A percentile compares a stretch with the other conserved stretches of the same genome.
Evolutionary conservation across 805 yeast genomes (phyloP).

Genomic region (Jamesozyma gamospora): DNA sequence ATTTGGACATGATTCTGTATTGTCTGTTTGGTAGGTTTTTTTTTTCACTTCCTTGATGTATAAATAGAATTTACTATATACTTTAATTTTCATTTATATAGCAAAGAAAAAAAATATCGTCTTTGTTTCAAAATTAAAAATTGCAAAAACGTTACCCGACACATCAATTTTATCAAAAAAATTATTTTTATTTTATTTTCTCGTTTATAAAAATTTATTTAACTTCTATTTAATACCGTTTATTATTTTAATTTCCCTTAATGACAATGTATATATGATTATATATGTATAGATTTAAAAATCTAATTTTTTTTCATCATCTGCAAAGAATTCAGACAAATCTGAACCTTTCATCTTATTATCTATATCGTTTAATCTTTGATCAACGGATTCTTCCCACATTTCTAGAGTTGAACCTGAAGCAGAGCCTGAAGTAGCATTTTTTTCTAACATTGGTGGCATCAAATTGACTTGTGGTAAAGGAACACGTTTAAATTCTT

Average conservation of each 20-base stretch:
- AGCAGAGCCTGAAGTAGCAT: slow-evolving; percentile 26
- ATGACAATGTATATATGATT: neutral
- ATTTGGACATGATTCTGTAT: slow-evolving; percentile 29
- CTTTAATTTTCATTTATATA: too few relatives aligned
- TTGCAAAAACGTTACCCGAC: too few relatives aligned
- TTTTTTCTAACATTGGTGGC: slow-evolving; percentile 30
- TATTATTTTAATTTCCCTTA: too few relatives aligned
- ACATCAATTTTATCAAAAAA: too few relatives aligned
- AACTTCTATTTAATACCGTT: too few relatives aligned
- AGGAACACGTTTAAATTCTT: slow-evolving; percentile 29
- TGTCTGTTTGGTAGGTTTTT: neutral
- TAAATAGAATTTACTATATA: too few relatives aligned
- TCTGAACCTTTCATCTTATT: slow-evolving; percentile 19
- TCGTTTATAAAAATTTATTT: too few relatives aligned
- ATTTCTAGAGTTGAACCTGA: slow-evolving; percentile 31
- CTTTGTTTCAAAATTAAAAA: too few relatives aligned
- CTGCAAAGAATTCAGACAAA: slow-evolving; percentile 10
- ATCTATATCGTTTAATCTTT: slow-evolving; percentile 29
- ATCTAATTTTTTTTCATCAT: slow-evolving; percentile 9
- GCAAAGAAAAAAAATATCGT: too few relatives aligned
- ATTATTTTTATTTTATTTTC: too few relatives aligned
- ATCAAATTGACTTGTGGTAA: slow-evolving; percentile 23
- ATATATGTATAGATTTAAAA: slow-evolving; percentile 5
- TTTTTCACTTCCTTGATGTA: too few relatives aligned
- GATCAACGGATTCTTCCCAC: slow-evolving; percentile 33